Percentiles rank a stretch among this genome's conserved stretches.
phyloP scores from a whole-genome alignment of 2,329 filamentous ascomycete genomes.

The Colletotrichum acutatum region DNA sequence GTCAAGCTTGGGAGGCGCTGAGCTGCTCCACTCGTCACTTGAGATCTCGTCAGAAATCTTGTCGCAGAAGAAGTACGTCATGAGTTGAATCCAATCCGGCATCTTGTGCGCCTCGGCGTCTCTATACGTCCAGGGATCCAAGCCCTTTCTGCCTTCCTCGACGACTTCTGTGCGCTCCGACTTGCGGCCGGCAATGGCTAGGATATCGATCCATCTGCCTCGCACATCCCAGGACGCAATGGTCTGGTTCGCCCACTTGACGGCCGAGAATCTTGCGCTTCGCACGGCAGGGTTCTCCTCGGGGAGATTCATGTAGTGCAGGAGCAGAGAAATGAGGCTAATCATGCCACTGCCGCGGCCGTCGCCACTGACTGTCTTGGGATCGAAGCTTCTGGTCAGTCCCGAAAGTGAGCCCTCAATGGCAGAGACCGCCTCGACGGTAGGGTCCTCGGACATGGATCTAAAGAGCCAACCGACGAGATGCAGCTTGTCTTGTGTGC shows the following conservation, averaged over 20 bases:
- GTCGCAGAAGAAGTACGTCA: conserved; percentile 58
- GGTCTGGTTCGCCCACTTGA: conserved; percentile 91
- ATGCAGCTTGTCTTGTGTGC: conserved; percentile 64
- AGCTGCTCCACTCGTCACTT: conserved; percentile 1
- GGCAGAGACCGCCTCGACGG: conserved; percentile 81
- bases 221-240: conserved; percentile 82
- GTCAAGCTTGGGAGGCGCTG: conserved; percentile 19
- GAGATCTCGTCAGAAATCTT: conserved; percentile 19
- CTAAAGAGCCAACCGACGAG: conserved; percentile 81
- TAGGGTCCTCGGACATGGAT: conserved; percentile 83
- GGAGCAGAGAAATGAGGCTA: conserved; percentile 65
- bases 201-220: conserved; percentile 88
- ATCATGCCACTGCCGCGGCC: conserved; percentile 7
- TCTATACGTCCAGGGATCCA: conserved; percentile 73
- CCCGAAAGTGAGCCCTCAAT: conserved; percentile 91
- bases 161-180: conserved; percentile 83
- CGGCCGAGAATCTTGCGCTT: conserved; percentile 82
- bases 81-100: conserved; percentile 65
- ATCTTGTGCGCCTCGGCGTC: conserved; percentile 42
- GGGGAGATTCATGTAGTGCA: conserved; percentile 72
- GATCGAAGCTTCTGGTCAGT: conserved; percentile 62
- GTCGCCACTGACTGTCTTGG: conserved; percentile 44
- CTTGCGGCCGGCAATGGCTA: conserved; percentile 76
- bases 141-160: conserved; percentile 89
- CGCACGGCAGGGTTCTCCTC: conserved; percentile 66